These are phyloP conservation scores for Phytopythium vexans DNA, from an alignment of 352 stramenopile genomes.

Conservation along the genomic window DNA sequence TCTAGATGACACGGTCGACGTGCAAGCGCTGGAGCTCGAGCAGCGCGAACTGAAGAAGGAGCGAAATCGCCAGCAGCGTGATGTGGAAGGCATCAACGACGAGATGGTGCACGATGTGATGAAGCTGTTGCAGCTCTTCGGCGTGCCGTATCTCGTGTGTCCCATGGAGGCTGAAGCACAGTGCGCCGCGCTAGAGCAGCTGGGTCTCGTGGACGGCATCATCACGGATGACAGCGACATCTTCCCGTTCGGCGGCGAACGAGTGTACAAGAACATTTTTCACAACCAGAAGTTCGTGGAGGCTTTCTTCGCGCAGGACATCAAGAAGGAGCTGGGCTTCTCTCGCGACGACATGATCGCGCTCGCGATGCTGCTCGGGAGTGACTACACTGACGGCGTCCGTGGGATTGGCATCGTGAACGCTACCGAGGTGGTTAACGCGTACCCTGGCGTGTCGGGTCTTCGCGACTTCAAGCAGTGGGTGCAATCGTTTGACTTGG, in stretches of 20 bases:
- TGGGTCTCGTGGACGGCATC: constrained; percentile 96
- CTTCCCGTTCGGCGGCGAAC: constrained; percentile 92
- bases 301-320: constrained; percentile 93
- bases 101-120: constrained; percentile 98
- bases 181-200: constrained; percentile 94
- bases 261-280: constrained; percentile 99
- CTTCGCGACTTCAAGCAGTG: constrained; percentile 80
- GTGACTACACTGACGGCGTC: constrained; percentile 94
- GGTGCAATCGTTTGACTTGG: constrained; percentile 64
- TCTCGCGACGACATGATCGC: constrained; percentile 89
- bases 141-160: constrained; percentile 98
- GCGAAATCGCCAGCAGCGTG: constrained; percentile 75
- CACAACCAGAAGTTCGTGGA: constrained; percentile 99
- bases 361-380: constrained; percentile 92
- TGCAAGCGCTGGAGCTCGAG: constrained; percentile 44
- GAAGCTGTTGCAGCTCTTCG: constrained; percentile 95
- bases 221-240: constrained; percentile 98
- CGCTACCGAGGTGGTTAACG: constrained; percentile 69
- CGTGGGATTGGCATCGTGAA: constrained; percentile 85
- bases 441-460: constrained; percentile 84
- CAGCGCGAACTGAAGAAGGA: constrained; percentile 75
- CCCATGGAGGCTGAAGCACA: constrained; percentile 99
- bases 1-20: constrained; percentile 19
- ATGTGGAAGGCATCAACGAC: constrained; percentile 94
- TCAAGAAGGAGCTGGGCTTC: constrained; percentile 92